Evolutionary conservation across 2,329 filamentous ascomycete genomes (phyloP).

Genomic region (Nothophoma quercina): DNA sequence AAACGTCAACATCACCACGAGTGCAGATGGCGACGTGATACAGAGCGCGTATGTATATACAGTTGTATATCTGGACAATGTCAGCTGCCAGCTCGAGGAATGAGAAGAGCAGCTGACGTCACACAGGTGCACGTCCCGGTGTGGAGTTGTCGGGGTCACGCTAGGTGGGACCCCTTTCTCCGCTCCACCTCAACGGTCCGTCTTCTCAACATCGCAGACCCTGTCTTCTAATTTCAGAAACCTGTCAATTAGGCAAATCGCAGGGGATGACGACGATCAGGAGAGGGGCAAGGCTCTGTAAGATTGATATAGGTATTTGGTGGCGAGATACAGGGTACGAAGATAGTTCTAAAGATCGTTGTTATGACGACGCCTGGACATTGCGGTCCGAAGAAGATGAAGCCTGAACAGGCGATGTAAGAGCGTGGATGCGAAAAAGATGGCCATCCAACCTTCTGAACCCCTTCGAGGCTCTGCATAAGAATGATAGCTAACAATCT

Average conservation of each 20-base stretch:
- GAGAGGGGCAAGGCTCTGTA: too few relatives aligned
- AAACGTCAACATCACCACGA: background rate
- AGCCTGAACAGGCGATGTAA: background rate
- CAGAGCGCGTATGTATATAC: background rate
- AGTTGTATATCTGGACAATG: background rate
- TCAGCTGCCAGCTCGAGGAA: constrained; percentile 12
- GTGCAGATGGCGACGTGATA: background rate
- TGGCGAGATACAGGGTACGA: too few relatives aligned
- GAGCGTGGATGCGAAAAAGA: too few relatives aligned
- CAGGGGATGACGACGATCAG: too few relatives aligned
- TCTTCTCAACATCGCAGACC: background rate
- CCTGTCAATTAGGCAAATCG: too few relatives aligned
- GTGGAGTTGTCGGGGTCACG: constrained; percentile 9
- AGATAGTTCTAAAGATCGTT: too few relatives aligned
- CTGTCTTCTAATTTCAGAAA: background rate
- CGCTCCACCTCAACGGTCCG: background rate
- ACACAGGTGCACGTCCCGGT: background rate
- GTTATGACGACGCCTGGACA: background rate
- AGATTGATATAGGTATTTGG: too few relatives aligned
- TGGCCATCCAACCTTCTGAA: too few relatives aligned
- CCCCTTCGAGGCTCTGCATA: too few relatives aligned
- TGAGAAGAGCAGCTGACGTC: constrained; percentile 9
- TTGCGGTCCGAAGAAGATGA: background rate
- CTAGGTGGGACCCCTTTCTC: constrained; percentile 7
- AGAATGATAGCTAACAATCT: too few relatives aligned